Conservation (phyloP, 2,329 filamentous ascomycete species). For the Aspergillus carbonarius region DNA sequence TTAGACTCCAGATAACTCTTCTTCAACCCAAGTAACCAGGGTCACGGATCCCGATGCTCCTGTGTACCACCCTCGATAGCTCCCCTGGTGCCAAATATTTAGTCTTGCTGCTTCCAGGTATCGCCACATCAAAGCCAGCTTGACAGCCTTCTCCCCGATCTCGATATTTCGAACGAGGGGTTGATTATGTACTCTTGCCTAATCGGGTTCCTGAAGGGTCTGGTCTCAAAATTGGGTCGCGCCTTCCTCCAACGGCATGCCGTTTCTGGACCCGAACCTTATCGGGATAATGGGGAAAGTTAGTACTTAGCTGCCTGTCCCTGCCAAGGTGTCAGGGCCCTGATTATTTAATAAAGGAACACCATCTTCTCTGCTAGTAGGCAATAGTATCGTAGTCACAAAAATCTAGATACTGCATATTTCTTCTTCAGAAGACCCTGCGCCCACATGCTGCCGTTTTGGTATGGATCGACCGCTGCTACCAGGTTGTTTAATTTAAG, state of each 20-base stretch:
- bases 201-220: not conserved
- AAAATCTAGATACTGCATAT: not conserved
- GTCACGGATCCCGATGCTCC: not conserved
- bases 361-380: not conserved
- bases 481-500: not conserved
- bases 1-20: not conserved
- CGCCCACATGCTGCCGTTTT: not conserved
- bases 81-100: not conserved
- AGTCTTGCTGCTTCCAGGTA: not conserved
- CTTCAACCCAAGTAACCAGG: not conserved
- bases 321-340: not conserved
- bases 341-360: not conserved
- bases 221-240: not conserved
- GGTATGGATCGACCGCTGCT: not conserved
- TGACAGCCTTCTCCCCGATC: not conserved
- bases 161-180: not conserved
- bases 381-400: not conserved
- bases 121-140: not conserved
- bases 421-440: not conserved
- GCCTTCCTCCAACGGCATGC: not conserved
- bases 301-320: not conserved
- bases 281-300: not conserved
- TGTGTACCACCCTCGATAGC: not conserved
- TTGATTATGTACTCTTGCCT: not conserved
- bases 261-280: slow-evolving; percentile 3